A percentile compares a stretch with the other conserved stretches of the same genome.
phyloP scores from a whole-genome alignment of 805 yeast species.

The Metschnikowia baotianmanensis region DNA sequence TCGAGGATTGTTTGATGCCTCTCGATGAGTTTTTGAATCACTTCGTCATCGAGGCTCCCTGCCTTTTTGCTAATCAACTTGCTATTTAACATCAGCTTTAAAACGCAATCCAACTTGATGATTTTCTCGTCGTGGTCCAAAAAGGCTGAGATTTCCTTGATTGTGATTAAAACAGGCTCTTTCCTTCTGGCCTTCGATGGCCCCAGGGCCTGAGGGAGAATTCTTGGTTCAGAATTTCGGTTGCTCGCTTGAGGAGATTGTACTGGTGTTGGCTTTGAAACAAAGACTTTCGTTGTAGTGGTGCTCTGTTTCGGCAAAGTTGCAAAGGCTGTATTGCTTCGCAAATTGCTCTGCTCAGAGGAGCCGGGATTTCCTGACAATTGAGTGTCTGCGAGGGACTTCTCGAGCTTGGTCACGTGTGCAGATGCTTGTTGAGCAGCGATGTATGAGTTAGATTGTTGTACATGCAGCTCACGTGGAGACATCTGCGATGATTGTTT shows the following conservation, averaged over 20 bases:
- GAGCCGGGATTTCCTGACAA: conserved; percentile 7
- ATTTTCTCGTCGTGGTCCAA: conserved; percentile 37
- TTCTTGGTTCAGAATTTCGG: background rate
- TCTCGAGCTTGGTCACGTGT: conserved; percentile 11
- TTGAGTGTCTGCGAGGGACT: conserved; percentile 11
- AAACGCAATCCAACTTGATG: conserved; percentile 37
- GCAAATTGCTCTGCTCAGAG: conserved; percentile 15
- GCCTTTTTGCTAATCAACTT: conserved; percentile 21
- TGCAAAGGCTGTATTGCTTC: conserved; percentile 24
- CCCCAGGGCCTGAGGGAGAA: background rate
- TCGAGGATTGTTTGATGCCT: conserved; percentile 21
- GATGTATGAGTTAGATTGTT: conserved; percentile 9
- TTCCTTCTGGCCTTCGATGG: background rate
- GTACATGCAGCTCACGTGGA: too few relatives aligned
- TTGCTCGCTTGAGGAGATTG: background rate
- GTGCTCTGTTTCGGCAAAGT: conserved; percentile 7
- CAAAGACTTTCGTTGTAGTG: background rate
- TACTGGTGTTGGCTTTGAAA: background rate
- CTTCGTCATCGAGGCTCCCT: conserved; percentile 24
- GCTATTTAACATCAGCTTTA: conserved; percentile 36
- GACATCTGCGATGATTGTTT: too few relatives aligned
- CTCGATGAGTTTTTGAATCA: conserved; percentile 33
- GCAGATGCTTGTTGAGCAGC: conserved; percentile 16
- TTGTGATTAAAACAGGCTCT: conserved; percentile 21
- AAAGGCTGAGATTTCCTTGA: conserved; percentile 34